Percentiles rank a stretch among this genome's conserved stretches.
Conservation (phyloP, 1,284 basidiomycete species). For the Apiotrichum laibachii region DNA sequence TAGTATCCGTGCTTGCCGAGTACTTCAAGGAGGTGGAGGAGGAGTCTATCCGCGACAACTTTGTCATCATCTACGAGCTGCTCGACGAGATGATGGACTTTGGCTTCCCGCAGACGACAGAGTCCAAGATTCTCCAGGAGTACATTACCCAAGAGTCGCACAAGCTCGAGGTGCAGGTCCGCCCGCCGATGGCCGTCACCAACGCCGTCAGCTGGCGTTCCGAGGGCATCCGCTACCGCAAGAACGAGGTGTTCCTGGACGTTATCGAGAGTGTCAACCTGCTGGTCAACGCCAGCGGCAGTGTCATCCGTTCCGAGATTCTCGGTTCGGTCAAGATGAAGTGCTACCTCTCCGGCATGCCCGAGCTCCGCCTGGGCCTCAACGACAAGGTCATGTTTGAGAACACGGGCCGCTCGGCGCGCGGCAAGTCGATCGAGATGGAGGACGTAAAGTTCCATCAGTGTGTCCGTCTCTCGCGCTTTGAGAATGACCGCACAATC, state of each 20-base stretch:
- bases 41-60: constrained; percentile 97
- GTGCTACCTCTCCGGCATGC: constrained; percentile 98
- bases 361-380: constrained; percentile 88
- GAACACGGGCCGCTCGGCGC: constrained; percentile 84
- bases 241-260: constrained; percentile 99
- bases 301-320: constrained; percentile 96
- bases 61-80: constrained; percentile 95
- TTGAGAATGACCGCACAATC: constrained; percentile 98
- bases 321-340: constrained; percentile 99
- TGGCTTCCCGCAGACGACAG: constrained; percentile 97
- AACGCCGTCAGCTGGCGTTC: constrained; percentile 99
- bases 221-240: constrained; percentile 94
- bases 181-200: constrained; percentile 95
- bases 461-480: constrained; percentile 97
- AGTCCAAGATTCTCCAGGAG: constrained; percentile 94
- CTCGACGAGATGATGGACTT: constrained; percentile 99
- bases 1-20: constrained; percentile 75
- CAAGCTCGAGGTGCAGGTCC: constrained; percentile 94
- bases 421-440: constrained; percentile 99
- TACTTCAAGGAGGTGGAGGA: constrained; percentile 99
- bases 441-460: constrained; percentile 99
- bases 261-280: constrained; percentile 97
- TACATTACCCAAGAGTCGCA: constrained; percentile 99
- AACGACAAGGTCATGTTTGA: constrained; percentile 99
- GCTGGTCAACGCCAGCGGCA: constrained; percentile 93